Percentiles rank a stretch among this genome's conserved stretches.
Conservation (phyloP, 805 yeast genomes). For the Candida ulmi region DNA sequence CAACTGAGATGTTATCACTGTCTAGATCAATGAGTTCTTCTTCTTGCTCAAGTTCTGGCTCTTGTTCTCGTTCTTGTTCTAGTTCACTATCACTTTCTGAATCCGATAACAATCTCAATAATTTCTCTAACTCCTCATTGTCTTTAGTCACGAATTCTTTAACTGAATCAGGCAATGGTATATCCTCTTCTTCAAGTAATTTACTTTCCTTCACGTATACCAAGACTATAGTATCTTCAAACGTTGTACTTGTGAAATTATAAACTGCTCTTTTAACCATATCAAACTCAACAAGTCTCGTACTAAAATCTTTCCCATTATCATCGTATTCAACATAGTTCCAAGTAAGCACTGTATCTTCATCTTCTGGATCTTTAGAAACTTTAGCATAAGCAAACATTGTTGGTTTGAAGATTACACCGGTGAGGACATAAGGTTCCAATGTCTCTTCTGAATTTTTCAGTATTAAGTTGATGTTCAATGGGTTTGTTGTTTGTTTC, state of each 20-base stretch:
- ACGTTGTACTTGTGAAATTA: conserved; percentile 16
- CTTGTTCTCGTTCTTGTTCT: no score
- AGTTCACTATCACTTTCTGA: no score
- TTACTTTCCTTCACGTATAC: conserved; percentile 27
- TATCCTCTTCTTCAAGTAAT: conserved; percentile 9
- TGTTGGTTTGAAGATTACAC: conserved; percentile 28
- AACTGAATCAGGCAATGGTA: conserved; percentile 20
- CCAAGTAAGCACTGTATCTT: conserved; percentile 21
- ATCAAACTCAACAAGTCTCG: conserved; percentile 19
- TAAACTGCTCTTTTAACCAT: conserved; percentile 18
- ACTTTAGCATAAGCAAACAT: conserved; percentile 27
- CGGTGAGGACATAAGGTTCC: conserved; percentile 35
- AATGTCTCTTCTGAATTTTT: conserved; percentile 11
- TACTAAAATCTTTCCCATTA: conserved; percentile 20
- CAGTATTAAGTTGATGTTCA: conserved; percentile 22
- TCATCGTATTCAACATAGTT: conserved; percentile 23
- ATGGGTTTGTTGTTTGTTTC: conserved; percentile 15
- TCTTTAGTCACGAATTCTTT: conserved; percentile 28
- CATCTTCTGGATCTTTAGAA: conserved; percentile 4
- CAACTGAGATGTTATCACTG: no score
- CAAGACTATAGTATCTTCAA: conserved; percentile 27
- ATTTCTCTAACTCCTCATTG: conserved; percentile 14
- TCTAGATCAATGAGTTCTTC: background rate
- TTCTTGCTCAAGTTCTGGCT: background rate
- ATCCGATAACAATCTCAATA: conserved; percentile 15